Evolutionary conservation across 2,329 filamentous ascomycete species (phyloP), one percentile per base, ranked within the genome.

Genomic region (Botrytis squamosa): DNA sequence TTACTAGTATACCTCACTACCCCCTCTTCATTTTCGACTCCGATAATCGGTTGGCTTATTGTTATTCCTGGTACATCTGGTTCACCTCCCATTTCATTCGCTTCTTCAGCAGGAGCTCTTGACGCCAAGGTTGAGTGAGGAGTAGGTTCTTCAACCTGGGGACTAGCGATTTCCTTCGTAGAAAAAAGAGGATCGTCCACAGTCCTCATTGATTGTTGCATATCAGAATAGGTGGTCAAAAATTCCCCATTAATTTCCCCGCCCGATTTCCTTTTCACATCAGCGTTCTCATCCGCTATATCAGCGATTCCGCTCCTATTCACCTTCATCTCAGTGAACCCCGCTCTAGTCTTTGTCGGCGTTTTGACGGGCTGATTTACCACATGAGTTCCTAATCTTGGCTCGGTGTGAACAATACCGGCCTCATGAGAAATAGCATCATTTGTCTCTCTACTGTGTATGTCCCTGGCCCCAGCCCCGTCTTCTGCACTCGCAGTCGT

Each of bases 211-310:
- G 69, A 84, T 78, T 1, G 38, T 42, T 70, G 49, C 67, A 70
- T 70, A 33, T 82, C 84, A 29, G 87, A 79, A 0, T 88, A 79
- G 33, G 83, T 80, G 7, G 82, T 83, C 29, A 86, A 83, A 0
- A 84, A 86, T 44, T 84, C 81, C 49, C 85, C 82, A 33, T 84
- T 80, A 1, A 38, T 25, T 46, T 38, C 22, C 29, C 78, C 78
- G 4, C 81, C 83, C 10, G 84, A 40, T n/a, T 18, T 83, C 0
- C 84, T 86, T 42, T 84, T 81, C 52, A 85, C 82, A 29, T 84
- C 80, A 1, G 25, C 7, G n/a, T 38, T 6, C 40, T 78, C 78
- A 5, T 81, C 83, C 16, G 84, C 25, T 38, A 9, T 0, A 90
- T 88, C 20, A 57, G 14, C n/a, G 52, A 18, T 83, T 81, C 71